A percentile compares a stretch with the other conserved stretches of the same genome.
These are phyloP conservation scores for Mycena amicta DNA, from an alignment of 768 basidiomycete species.

Conservation along the genomic window DNA sequence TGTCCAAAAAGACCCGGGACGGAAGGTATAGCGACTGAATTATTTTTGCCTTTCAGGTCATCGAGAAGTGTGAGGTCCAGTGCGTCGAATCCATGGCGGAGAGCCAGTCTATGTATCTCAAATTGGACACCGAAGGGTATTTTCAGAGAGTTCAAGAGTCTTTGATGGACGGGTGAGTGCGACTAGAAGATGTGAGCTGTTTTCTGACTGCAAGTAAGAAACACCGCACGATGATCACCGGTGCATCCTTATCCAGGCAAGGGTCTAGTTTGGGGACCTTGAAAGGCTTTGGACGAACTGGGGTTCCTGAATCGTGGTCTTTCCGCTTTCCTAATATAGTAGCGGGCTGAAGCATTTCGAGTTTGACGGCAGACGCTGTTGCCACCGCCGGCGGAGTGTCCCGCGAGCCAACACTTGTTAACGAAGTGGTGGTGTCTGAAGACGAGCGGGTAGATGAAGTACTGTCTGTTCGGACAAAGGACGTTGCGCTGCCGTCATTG, in stretches of 20 bases:
- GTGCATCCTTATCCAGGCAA: conserved; percentile 11
- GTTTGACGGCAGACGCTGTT: neutral
- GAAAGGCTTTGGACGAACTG: conserved; percentile 25
- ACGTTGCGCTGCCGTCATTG: neutral
- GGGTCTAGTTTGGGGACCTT: conserved; percentile 26
- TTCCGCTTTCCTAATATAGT: conserved; percentile 37
- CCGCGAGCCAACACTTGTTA: conserved; percentile 29
- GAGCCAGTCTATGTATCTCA: conserved; percentile 46
- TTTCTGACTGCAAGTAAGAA: no score
- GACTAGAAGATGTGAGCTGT: no score
- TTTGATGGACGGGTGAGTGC: conserved; percentile 11
- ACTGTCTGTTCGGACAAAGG: conserved; percentile 1
- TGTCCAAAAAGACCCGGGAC: conserved; percentile 21
- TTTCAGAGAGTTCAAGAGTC: conserved; percentile 11
- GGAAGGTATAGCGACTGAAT: conserved; percentile 33
- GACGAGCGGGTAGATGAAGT: conserved; percentile 35
- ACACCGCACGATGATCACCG: conserved; percentile 14
- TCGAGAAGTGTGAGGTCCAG: conserved; percentile 34
- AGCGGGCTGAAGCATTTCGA: neutral
- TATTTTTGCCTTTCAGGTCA: conserved; percentile 32
- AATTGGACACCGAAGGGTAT: conserved; percentile 54
- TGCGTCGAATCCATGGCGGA: conserved; percentile 31
- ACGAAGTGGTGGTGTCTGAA: conserved; percentile 40
- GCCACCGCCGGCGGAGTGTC: neutral
- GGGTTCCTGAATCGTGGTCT: conserved; percentile 22